Evolutionary conservation across 306 rosid genomes (phyloP).

Genomic region (Quercus engelmannii): DNA sequence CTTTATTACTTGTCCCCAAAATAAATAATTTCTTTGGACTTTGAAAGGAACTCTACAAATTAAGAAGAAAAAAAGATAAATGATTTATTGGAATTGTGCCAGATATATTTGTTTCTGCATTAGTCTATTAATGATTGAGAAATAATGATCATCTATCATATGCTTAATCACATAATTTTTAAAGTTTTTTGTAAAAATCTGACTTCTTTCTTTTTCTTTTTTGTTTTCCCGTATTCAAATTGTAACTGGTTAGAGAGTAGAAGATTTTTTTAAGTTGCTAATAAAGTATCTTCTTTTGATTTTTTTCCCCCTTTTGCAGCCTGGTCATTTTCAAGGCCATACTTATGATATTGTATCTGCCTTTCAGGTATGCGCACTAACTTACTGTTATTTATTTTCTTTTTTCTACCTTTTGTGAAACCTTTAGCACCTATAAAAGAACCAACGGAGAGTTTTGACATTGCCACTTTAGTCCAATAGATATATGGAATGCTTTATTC

Average conservation of each 20-base stretch:
- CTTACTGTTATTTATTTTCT: neutral
- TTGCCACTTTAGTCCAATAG: neutral
- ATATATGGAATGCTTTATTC: neutral
- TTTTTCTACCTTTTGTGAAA: neutral
- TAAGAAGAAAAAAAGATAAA: too few relatives aligned
- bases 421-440: neutral
- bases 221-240: neutral
- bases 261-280: neutral
- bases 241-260: neutral
- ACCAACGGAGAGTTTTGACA: neutral
- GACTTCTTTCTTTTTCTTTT: neutral
- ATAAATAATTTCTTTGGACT: too few relatives aligned
- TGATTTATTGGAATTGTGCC: neutral
- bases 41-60: too few relatives aligned
- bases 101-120: too few relatives aligned
- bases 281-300: neutral
- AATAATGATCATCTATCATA: too few relatives aligned
- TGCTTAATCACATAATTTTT: neutral
- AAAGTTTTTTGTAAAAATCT: neutral
- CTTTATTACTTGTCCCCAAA: neutral
- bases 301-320: slow-evolving; percentile 46
- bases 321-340: slow-evolving; percentile 83
- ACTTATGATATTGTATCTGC: slow-evolving; percentile 78
- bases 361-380: slow-evolving; percentile 56
- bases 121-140: too few relatives aligned